Evolutionary conservation across 495 filamentous ascomycete genomes (phyloP), one percentile per base, ranked within the genome.

Genomic region (Penicillium daleae): DNA sequence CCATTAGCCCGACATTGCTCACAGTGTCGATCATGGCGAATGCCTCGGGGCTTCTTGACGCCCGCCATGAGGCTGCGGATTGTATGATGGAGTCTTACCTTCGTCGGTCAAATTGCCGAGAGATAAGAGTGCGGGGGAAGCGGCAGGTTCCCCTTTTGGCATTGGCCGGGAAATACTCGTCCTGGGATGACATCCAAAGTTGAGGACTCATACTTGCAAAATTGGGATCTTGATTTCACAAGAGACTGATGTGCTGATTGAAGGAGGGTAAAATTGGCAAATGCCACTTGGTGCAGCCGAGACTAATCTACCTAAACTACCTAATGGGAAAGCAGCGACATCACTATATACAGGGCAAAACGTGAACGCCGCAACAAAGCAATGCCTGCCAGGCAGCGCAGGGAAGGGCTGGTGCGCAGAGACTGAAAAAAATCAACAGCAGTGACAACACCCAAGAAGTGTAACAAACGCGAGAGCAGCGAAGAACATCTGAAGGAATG

Each of bases 11-110:
- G 72, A 52, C 74, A 76, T 39, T 62, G 68, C 31, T 65, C 55
- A 44, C 74, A 76, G 42, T 76, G 71, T 22, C 74, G 73, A 58
- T 76, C 74, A 32, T 72, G 66, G 13, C 74, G 70, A 37, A 77
- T 75, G 9, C 74, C 69, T 12, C 74, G 73, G 27, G 72, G 71
- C 63, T 75, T 78, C 49, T 71, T 71, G n/a, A 54, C 39, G 15
- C 57, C 32, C 15, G 57, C 50, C 68, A 71, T 71, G 4, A 13
- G 44, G 29, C 54, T 50, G 22, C 21, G 12, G 35, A 4, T 29
- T 57, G 15, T 22, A 26, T 52, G 49, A 39, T 40, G 55, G 42
- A 21, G 12, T 17, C 24, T n/a, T 37, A 21, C 21, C 32, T 48
- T 52, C 13, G 29, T 39, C 31, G 31, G 15, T 2, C 22, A 39